Percentiles rank a stretch among this genome's conserved stretches.
Evolutionary conservation across 371 early-diverging fungal genomes (phyloP).

Genomic region (Apophysomyces ossiformis): DNA sequence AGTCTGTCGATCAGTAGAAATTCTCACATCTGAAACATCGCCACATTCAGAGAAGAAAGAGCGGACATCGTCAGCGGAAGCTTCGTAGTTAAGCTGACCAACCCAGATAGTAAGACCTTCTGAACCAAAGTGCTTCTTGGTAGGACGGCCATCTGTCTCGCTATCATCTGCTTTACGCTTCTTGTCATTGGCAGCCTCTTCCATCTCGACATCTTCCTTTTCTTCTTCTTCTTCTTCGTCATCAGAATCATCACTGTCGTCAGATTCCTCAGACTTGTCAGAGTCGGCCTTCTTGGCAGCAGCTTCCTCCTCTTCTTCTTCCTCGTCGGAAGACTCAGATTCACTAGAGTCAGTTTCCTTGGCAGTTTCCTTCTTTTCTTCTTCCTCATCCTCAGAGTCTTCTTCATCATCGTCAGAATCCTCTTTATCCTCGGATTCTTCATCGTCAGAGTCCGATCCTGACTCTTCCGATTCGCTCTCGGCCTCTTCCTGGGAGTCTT

Average conservation of each 20-base stretch:
- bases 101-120: slow-evolving; percentile 65
- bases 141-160: slow-evolving; percentile 39
- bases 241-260: slow-evolving; percentile 17
- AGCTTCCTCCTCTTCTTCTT: background rate
- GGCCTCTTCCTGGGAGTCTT: slow-evolving; percentile 12
- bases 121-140: slow-evolving; percentile 55
- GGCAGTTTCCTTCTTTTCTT: background rate
- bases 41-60: slow-evolving; percentile 67
- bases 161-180: slow-evolving; percentile 48
- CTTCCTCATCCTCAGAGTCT: slow-evolving; percentile 17
- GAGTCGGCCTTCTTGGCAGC: background rate
- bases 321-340: background rate
- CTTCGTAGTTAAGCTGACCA: slow-evolving; percentile 73
- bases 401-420: slow-evolving; percentile 15
- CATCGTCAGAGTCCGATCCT: slow-evolving; percentile 38
- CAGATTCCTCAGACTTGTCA: slow-evolving; percentile 21
- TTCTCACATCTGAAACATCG: slow-evolving; percentile 65
- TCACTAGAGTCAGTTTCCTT: slow-evolving; percentile 22
- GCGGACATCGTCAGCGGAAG: slow-evolving; percentile 64
- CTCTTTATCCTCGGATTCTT: slow-evolving; percentile 11
- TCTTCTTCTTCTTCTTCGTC: slow-evolving; percentile 27
- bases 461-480: slow-evolving; percentile 26
- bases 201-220: slow-evolving; percentile 17
- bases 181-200: slow-evolving; percentile 28
- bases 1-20: slow-evolving; percentile 67